phyloP scores from a whole-genome alignment of 371 early-diverging fungal species.

The Mortierella sp. region DNA sequence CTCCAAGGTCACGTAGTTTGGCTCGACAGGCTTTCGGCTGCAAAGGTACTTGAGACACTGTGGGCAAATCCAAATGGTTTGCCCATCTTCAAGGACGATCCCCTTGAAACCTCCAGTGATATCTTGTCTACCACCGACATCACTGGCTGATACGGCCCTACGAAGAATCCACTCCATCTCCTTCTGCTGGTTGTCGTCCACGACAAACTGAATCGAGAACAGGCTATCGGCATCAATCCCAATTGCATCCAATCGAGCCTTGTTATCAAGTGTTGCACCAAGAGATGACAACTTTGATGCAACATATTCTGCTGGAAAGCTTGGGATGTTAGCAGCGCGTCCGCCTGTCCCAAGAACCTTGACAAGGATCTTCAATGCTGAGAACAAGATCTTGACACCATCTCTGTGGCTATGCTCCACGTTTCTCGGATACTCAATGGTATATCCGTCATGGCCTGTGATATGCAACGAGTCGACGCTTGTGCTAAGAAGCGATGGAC shows the following conservation, averaged over 20 bases:
- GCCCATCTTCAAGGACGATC: background rate
- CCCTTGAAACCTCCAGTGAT: constrained; percentile 3
- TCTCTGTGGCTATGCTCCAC: background rate
- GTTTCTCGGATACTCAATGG: background rate
- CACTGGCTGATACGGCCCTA: too few species aligned
- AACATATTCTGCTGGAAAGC: too few species aligned
- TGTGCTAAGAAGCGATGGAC: background rate
- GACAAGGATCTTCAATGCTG: background rate
- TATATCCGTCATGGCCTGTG: constrained; percentile 1
- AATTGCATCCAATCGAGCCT: too few species aligned
- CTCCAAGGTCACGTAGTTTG: background rate
- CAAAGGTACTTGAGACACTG: background rate
- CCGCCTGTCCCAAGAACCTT: too few species aligned
- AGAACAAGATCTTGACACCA: background rate
- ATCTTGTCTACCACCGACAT: too few species aligned
- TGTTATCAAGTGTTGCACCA: too few species aligned
- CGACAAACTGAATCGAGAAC: too few species aligned
- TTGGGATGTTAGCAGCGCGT: too few species aligned
- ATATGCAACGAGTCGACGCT: background rate
- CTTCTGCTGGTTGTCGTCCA: too few species aligned
- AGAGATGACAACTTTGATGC: too few species aligned
- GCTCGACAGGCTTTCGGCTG: background rate
- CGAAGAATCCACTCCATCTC: too few species aligned
- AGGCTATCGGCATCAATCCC: too few species aligned
- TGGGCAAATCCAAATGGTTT: background rate